Percentiles rank a stretch among this genome's conserved stretches.
Evolutionary conservation across 2,329 filamentous ascomycete species (phyloP).

Genomic region (Pyrenochaeta sp.): DNA sequence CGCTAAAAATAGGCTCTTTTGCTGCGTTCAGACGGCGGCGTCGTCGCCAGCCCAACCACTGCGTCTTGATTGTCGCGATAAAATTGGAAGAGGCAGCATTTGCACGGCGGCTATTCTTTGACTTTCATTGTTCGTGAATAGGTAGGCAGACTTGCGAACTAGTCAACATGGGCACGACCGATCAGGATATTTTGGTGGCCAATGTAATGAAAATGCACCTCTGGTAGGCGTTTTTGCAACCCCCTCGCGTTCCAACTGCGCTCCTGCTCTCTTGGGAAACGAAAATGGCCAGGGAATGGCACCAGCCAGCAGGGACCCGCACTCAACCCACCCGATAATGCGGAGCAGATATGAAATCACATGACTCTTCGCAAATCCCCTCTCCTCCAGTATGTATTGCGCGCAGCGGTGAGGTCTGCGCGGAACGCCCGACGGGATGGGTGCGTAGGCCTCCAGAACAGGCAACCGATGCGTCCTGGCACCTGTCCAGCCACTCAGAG

Average conservation of each 20-base stretch:
- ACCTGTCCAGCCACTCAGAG: conserved; percentile 22
- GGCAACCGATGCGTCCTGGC: conserved; percentile 18
- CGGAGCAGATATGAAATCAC: conserved; percentile 16
- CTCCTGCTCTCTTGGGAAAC: conserved; percentile 10
- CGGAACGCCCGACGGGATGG: conserved; percentile 24
- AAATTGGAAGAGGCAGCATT: conserved; percentile 20
- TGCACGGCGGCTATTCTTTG: conserved; percentile 16
- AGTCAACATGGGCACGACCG: conserved; percentile 6
- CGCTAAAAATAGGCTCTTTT: conserved; percentile 40
- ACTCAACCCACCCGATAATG: conserved; percentile 13
- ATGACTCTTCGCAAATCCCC: conserved; percentile 23
- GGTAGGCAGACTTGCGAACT: conserved; percentile 3
- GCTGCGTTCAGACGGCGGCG: conserved; percentile 6
- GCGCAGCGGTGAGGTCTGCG: conserved; percentile 34
- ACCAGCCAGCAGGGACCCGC: conserved; percentile 1
- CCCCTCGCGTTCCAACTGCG: not conserved
- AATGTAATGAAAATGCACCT: conserved; percentile 3
- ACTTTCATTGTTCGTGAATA: conserved; percentile 1
- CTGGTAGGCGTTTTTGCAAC: conserved; percentile 25
- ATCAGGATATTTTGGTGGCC: conserved; percentile 8
- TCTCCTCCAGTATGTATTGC: conserved; percentile 16
- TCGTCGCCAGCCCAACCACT: not conserved
- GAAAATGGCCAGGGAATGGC: conserved; percentile 4
- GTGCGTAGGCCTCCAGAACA: conserved; percentile 19
- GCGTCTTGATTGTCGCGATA: conserved; percentile 13